Conservation (phyloP, 106 monocot genomes). For the Dioscorea zingiberensis region DNA sequence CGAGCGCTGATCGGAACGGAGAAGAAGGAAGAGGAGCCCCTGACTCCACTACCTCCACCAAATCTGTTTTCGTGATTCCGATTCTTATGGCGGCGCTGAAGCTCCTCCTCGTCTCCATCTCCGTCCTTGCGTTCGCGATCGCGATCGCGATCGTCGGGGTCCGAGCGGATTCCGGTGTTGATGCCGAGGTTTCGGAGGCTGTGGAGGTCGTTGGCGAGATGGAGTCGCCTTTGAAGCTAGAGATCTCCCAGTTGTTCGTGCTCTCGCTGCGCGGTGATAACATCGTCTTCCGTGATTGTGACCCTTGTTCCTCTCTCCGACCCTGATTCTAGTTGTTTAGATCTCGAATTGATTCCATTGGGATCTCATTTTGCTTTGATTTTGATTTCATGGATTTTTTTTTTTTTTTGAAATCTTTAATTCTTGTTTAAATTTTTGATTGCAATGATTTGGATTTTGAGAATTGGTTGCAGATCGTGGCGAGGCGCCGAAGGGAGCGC, state of each 20-base stretch:
- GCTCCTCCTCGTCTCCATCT: no score
- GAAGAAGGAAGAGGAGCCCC: no score
- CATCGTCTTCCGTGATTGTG: constrained; percentile 99
- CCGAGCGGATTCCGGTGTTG: constrained; percentile 8
- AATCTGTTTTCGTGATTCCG: no score
- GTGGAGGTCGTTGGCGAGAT: neutral
- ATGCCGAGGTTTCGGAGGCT: neutral
- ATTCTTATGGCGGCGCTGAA: no score
- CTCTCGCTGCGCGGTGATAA: constrained; percentile 98
- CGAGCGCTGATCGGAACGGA: no score
- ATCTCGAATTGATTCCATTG: neutral
- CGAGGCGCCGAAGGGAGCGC: constrained; percentile 85
- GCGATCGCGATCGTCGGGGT: constrained; percentile 3
- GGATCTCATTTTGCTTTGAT: neutral
- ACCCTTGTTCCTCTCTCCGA: constrained; percentile 14
- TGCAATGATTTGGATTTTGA: neutral
- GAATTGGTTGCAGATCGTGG: constrained; percentile 58
- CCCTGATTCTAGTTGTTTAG: neutral
- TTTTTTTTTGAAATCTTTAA: neutral
- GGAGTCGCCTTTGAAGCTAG: constrained; percentile 8
- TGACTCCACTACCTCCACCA: no score
- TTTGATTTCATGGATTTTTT: no score
- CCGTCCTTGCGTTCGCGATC: no score
- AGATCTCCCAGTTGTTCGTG: constrained; percentile 87
- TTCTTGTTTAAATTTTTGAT: neutral